Evolutionary conservation across 106 monocot genomes (phyloP).

Genomic region (Hemerocallis citrina): DNA sequence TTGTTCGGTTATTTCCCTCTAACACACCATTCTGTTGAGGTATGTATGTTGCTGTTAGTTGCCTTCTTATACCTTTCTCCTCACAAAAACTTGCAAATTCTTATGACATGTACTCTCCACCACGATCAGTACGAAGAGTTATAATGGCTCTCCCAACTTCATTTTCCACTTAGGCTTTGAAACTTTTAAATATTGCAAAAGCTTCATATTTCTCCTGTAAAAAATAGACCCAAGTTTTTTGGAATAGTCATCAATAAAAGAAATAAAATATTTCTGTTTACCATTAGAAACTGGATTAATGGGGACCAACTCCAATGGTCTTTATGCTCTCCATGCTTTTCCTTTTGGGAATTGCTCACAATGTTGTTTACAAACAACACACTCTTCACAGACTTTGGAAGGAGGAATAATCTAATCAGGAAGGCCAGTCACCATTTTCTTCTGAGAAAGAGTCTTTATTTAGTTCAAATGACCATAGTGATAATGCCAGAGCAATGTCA

Average conservation of each 20-base stretch:
- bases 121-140: background rate
- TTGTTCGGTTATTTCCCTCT: slow-evolving; percentile 1
- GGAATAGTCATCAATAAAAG: slow-evolving; percentile 7
- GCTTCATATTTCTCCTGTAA: slow-evolving; percentile 1
- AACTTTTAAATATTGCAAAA: background rate
- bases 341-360: background rate
- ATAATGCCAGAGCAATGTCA: background rate
- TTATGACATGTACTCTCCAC: slow-evolving; percentile 2
- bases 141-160: background rate
- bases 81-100: slow-evolving; percentile 4
- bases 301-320: background rate
- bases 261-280: background rate
- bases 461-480: background rate
- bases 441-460: background rate
- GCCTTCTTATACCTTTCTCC: background rate
- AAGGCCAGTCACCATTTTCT: background rate
- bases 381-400: background rate
- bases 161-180: slow-evolving; percentile 3
- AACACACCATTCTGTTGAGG: slow-evolving; percentile 2
- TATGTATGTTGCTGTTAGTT: background rate
- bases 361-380: slow-evolving; percentile 2
- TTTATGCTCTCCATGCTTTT: background rate
- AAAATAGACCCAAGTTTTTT: slow-evolving; percentile 4
- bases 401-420: background rate
- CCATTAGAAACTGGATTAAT: slow-evolving; percentile 3